These are phyloP conservation scores for Neofusicoccum parvum DNA, from an alignment of 2,329 filamentous ascomycete genomes.

Conservation along the genomic window DNA sequence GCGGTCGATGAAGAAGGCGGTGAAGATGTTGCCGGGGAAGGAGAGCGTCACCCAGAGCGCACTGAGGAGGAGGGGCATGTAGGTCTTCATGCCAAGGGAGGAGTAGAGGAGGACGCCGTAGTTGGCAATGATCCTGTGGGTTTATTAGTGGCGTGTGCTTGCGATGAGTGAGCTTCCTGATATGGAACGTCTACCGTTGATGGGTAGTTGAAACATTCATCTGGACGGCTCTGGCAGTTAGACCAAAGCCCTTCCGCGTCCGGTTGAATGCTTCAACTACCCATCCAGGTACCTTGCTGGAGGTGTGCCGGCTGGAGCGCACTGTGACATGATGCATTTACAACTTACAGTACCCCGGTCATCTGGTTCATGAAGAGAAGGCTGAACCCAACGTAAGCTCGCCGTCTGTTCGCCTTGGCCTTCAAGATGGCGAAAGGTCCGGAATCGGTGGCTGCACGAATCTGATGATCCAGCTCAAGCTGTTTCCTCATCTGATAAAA, in stretches of 20 bases:
- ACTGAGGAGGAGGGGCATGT: slow-evolving; percentile 28
- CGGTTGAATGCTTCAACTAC: no score
- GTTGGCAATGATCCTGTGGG: slow-evolving; percentile 26
- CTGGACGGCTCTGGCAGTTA: no score
- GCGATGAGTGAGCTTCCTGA: no score
- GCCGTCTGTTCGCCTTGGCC: slow-evolving; percentile 43
- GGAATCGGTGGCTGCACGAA: slow-evolving; percentile 30
- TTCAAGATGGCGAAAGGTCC: slow-evolving; percentile 45
- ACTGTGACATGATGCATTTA: no score
- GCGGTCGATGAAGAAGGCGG: slow-evolving; percentile 29
- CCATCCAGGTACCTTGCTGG: no score
- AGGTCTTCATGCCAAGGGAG: slow-evolving; percentile 27
- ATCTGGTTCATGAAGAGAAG: slow-evolving; percentile 47
- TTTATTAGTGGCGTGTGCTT: background rate
- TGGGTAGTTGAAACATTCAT: no score
- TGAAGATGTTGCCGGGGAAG: slow-evolving; percentile 30
- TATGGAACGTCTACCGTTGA: no score
- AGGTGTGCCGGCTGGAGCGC: no score
- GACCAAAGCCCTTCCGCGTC: no score
- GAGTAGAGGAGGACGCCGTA: slow-evolving; percentile 30
- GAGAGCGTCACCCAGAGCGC: slow-evolving; percentile 29
- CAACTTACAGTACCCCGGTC: slow-evolving; percentile 27
- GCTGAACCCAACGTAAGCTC: slow-evolving; percentile 43
- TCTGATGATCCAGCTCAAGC: slow-evolving; percentile 42
- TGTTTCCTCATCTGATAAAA: slow-evolving; percentile 51